Percentiles rank a stretch among this genome's conserved stretches.
Evolutionary conservation across 169 alveolate species (phyloP).

Genomic region (Cryptosporidium ubiquitum): DNA sequence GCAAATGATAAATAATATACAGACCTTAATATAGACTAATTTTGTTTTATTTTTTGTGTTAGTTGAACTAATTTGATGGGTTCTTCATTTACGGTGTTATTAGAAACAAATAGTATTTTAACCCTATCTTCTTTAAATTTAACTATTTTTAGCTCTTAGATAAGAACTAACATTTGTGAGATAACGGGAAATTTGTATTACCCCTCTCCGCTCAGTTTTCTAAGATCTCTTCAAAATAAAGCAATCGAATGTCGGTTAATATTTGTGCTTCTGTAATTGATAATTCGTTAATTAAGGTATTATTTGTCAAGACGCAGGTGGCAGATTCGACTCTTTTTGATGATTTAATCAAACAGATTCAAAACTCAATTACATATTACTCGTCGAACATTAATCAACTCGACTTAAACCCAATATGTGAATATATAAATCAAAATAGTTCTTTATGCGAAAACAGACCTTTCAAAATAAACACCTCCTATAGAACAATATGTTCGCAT

Average conservation of each 20-base stretch:
- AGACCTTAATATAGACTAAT: not conserved
- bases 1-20: no score
- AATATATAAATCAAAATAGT: not conserved
- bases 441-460: not conserved
- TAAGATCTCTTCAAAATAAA: not conserved
- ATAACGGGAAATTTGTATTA: not conserved
- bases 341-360: not conserved
- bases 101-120: no score
- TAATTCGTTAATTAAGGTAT: constrained; percentile 8
- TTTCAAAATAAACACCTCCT: not conserved
- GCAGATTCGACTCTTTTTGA: not conserved
- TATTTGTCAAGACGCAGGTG: constrained; percentile 2
- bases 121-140: no score
- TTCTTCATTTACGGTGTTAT: no score
- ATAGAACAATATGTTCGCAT: not conserved
- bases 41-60: no score
- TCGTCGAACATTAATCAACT: not conserved
- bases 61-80: no score
- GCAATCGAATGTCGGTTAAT: constrained; percentile 11
- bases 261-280: constrained; percentile 10
- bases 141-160: not conserved
- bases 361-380: not conserved
- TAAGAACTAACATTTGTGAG: not conserved
- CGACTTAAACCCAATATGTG: not conserved
- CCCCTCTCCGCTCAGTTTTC: constrained; percentile 26